phyloP scores from a whole-genome alignment of 2,329 filamentous ascomycete genomes.

The Aspergillus candidus region DNA sequence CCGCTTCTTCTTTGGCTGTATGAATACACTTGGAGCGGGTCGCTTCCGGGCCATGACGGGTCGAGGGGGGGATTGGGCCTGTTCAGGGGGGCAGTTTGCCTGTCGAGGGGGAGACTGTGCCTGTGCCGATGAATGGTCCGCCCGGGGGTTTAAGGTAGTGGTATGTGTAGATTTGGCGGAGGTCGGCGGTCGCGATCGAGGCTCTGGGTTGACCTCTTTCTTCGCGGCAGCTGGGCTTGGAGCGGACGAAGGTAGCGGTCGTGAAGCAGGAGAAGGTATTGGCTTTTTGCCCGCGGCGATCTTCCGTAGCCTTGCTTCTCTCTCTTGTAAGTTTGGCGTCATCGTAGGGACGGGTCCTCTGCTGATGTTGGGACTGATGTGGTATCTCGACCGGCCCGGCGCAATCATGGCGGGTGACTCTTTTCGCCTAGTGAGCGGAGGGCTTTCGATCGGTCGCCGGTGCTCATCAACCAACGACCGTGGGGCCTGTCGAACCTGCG shows the following conservation, averaged over 20 bases:
- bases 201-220: too few species aligned
- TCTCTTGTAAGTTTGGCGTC: slow-evolving; percentile 18
- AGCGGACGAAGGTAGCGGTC: slow-evolving; percentile 4
- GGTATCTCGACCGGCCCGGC: slow-evolving; percentile 13
- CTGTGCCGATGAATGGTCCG: background rate
- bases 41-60: slow-evolving; percentile 23
- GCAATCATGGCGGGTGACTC: slow-evolving; percentile 10
- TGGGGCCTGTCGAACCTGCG: slow-evolving; percentile 35
- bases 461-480: slow-evolving; percentile 39
- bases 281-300: slow-evolving; percentile 24
- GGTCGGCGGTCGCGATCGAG: too few species aligned
- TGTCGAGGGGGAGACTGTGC: background rate
- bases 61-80: slow-evolving; percentile 8
- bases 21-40: slow-evolving; percentile 26
- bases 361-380: background rate
- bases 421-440: slow-evolving; percentile 10
- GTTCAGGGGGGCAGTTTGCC: too few species aligned
- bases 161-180: too few species aligned
- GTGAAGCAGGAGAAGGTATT: slow-evolving; percentile 1
- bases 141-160: too few species aligned
- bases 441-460: slow-evolving; percentile 21
- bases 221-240: background rate
- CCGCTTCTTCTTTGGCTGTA: slow-evolving; percentile 27
- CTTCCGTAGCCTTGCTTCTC: slow-evolving; percentile 27
- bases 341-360: slow-evolving; percentile 1